Evolutionary conservation across 164 flowering plant genomes (phyloP), one percentile per base, ranked within the genome.

Genomic region (Tinospora cordifolia): DNA sequence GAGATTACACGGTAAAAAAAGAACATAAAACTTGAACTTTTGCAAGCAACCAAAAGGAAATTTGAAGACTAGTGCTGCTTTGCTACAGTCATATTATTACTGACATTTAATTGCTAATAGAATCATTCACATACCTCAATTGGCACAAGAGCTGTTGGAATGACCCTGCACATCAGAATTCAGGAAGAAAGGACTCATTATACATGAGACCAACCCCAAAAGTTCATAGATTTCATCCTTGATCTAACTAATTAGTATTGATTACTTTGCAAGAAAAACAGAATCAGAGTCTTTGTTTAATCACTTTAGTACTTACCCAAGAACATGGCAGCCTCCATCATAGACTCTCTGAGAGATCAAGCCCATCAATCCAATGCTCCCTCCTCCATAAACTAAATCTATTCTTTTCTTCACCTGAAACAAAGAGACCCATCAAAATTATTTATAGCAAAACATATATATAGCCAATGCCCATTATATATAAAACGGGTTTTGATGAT

Each of bases 321-420:
- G 86, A 77, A 93, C 98, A 83, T 87, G 87, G 78, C 92, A 86
- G 72, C 92, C 96, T 38, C 96, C 96, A 79, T 81, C 87, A 71
- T 79, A 73, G 17, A 89, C 92, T 63, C 74, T 85, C 79, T 83
- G 82, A 21, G 98, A 87, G 69, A 92, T 82, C 75, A 86, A 82
- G 62, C 98, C 98, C 98, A 93, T 93, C 82, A 93, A 79, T 46
- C 98, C 98, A 74, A 88, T 85, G 79, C 97, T 93, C 63, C 98
- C 98, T 46, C 98, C 98, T 65, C 98, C 98, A 81, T 91, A 93
- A 40, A 93, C 98, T 87, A 93, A 83, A 79, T 87, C 83, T 75
- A 89, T 90, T 80, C 81, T 88, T 81, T 92, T 85, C 74, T 81
- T 77, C 75, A 93, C 96, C 98, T 93, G 60, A 54, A 54, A 83